Conservation (phyloP, 345 rosid genomes). For the Eucalyptus sideroxylon region DNA sequence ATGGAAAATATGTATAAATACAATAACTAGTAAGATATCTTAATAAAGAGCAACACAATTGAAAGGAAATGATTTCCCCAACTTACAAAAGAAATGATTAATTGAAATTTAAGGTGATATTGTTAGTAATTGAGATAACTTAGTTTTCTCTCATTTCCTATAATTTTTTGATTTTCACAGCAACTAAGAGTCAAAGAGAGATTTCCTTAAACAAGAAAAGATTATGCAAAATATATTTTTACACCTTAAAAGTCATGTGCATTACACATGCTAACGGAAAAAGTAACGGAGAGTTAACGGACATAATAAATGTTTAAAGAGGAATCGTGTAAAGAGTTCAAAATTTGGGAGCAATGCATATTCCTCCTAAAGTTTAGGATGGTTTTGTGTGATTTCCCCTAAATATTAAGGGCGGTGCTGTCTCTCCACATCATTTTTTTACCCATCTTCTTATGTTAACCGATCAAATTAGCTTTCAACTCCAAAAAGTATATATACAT, state of each 20-base stretch:
- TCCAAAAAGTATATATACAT: neutral
- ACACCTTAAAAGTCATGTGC: neutral
- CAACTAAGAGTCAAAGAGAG: neutral
- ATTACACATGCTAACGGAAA: neutral
- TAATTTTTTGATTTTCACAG: neutral
- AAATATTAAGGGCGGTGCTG: neutral
- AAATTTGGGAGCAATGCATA: neutral
- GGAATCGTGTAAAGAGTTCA: accelerated
- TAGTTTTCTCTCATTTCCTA: neutral
- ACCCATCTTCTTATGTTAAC: too few species aligned
- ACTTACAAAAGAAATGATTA: neutral
- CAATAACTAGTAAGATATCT: neutral
- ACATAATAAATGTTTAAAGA: neutral
- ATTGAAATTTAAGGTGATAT: neutral
- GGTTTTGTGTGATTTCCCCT: neutral
- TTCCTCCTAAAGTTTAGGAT: neutral
- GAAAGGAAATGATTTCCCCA: neutral
- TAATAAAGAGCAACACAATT: neutral
- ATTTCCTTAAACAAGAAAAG: neutral
- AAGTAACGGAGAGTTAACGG: accelerated
- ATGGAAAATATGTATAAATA: neutral
- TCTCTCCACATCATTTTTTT: neutral
- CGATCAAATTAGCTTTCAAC: too few species aligned
- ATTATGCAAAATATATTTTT: neutral
- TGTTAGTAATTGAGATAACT: neutral